Percentiles rank a stretch among this genome's conserved stretches.
Conservation (phyloP, 306 rosid species). For the Trifolium fragiferum region DNA sequence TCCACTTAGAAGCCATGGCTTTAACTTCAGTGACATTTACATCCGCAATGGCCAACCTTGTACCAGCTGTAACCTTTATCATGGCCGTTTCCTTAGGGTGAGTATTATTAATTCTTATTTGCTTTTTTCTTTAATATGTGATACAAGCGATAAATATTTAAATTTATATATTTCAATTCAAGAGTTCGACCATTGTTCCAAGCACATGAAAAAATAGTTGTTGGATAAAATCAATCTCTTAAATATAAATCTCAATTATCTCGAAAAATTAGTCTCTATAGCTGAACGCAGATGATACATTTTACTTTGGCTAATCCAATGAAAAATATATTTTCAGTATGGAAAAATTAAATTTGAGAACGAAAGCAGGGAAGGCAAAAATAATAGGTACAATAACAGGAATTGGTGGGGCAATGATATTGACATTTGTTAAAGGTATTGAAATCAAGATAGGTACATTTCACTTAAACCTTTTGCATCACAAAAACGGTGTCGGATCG, state of each 20-base stretch:
- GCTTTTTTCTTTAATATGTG: too few relatives aligned
- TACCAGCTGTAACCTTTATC: constrained; percentile 68
- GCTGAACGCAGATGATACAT: too few relatives aligned
- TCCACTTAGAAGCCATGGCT: constrained; percentile 56
- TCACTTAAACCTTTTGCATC: constrained; percentile 40
- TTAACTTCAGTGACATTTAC: constrained; percentile 74
- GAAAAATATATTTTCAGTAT: constrained; percentile 10
- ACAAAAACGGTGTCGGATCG: background rate
- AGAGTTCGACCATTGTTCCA: too few relatives aligned
- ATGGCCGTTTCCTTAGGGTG: constrained; percentile 63
- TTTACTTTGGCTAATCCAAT: background rate
- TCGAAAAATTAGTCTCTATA: too few relatives aligned
- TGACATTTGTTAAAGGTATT: constrained; percentile 57
- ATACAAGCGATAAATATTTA: too few relatives aligned
- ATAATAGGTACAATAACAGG: constrained; percentile 50
- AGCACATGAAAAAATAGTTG: too few relatives aligned
- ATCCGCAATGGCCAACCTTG: constrained; percentile 64
- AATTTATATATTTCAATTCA: too few relatives aligned
- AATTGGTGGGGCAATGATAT: constrained; percentile 61
- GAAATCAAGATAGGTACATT: constrained; percentile 37
- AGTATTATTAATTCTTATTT: background rate
- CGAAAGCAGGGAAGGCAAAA: constrained; percentile 53
- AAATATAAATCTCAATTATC: too few relatives aligned
- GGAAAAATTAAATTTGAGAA: constrained; percentile 51
- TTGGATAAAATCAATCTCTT: too few relatives aligned